Evolutionary conservation across 805 yeast species (phyloP).

Genomic region (Ogataea paraovalis): DNA sequence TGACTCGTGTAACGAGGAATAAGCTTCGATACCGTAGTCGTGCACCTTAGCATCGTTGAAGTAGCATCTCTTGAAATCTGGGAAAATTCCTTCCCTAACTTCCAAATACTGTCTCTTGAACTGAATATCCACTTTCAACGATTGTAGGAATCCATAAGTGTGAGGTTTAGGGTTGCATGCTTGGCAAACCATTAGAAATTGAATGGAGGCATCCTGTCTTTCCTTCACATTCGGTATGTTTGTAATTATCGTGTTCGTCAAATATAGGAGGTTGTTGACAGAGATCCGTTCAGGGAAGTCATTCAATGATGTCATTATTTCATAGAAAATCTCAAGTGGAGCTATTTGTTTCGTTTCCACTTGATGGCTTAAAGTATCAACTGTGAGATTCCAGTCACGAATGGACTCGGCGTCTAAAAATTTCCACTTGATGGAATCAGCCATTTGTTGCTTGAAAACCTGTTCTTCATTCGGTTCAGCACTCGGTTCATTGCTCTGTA

Average conservation of each 20-base stretch:
- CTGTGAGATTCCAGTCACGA: slow-evolving; percentile 11
- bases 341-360: slow-evolving; percentile 8
- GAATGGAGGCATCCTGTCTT: slow-evolving; percentile 19
- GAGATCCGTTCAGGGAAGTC: slow-evolving; percentile 24
- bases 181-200: slow-evolving; percentile 25
- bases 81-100: slow-evolving; percentile 27
- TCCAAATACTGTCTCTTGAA: slow-evolving; percentile 29
- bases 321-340: slow-evolving; percentile 24
- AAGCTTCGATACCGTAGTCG: slow-evolving; percentile 33
- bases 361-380: slow-evolving; percentile 8
- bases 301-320: slow-evolving; percentile 18
- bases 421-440: slow-evolving; percentile 13
- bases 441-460: not conserved
- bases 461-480: not conserved
- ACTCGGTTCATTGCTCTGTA: not conserved
- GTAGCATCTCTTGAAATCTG: slow-evolving; percentile 26
- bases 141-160: slow-evolving; percentile 20
- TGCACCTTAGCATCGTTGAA: slow-evolving; percentile 28
- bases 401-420: slow-evolving; percentile 12
- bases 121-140: slow-evolving; percentile 23
- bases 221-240: slow-evolving; percentile 17
- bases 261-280: slow-evolving; percentile 9
- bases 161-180: slow-evolving; percentile 21
- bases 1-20: slow-evolving; percentile 67
- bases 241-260: slow-evolving; percentile 20